Evolutionary conservation across 2,329 filamentous ascomycete genomes (phyloP).

Genomic region (Botrytis aclada): DNA sequence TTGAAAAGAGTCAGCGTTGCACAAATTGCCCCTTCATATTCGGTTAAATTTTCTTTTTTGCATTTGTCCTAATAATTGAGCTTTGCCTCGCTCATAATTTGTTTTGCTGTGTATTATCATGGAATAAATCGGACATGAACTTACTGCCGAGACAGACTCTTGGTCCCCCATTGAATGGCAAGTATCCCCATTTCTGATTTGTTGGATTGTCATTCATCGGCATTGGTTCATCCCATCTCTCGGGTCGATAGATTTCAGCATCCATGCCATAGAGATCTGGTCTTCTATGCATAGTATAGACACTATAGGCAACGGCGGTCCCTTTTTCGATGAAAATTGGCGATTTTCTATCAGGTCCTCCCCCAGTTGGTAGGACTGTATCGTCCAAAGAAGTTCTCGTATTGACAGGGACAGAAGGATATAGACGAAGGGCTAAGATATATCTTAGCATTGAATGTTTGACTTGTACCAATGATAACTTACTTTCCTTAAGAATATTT

Average conservation of each 20-base stretch:
- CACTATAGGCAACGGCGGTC: background rate
- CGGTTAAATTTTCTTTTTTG: too few species aligned
- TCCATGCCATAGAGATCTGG: background rate
- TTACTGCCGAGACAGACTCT: background rate
- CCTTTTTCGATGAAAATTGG: constrained; percentile 15
- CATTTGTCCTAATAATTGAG: too few species aligned
- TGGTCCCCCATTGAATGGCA: background rate
- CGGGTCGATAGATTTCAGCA: background rate
- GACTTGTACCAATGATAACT: background rate
- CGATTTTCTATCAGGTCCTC: constrained; percentile 30
- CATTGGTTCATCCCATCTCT: background rate
- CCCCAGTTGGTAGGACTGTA: constrained; percentile 34
- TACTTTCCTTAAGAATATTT: constrained; percentile 16
- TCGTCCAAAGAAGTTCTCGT: constrained; percentile 46
- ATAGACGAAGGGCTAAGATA: constrained; percentile 2
- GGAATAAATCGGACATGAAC: background rate
- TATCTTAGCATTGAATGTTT: background rate
- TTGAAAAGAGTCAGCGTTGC: background rate
- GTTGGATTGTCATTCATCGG: background rate
- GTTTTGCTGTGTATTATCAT: too few species aligned
- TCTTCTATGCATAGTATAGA: background rate
- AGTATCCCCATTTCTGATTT: background rate
- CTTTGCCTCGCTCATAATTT: too few species aligned
- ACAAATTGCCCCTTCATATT: too few species aligned
- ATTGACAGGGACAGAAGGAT: constrained; percentile 45